Evolutionary conservation across 495 filamentous ascomycete species (phyloP), one percentile per base, ranked within the genome.

Genomic region (Cercophora samala): DNA sequence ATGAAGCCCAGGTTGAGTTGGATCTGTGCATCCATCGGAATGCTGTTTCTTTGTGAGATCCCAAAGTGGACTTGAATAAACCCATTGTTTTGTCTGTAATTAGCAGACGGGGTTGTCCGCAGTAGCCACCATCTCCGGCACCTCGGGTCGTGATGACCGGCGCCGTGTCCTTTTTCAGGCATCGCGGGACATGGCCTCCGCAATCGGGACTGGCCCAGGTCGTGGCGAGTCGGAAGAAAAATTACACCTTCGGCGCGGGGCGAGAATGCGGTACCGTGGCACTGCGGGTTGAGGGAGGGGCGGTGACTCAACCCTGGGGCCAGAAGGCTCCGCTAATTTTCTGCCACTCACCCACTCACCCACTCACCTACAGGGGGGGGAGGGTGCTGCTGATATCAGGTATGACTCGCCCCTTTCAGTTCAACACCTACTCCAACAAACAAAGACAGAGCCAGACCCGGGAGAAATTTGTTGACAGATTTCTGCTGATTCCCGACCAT

Each of bases 261-360:
- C 37, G 37, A 46, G 37, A 46, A 8, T 46, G 37, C 37, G 11
- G 37, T 0, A 46, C 37, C n/a, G n/a, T n/a, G n/a, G 26, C 26
- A 29, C 15, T 46, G 37, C 19, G 53, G n/a, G 53, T 8, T 1
- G 53, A 21, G 53, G 53, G 53, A 56, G 53, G 53, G 53, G 53
- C 53, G 53, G 53, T 56, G 53, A 56, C 53, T 56, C 53, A 56
- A 56, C n/a, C 17, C 6, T n/a, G n/a, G n/a, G n/a, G n/a, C 26
- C 26, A 29, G 37, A 46, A 17, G 15, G 8, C 37, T 46, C 37
- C 37, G 37, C 37, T 46, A 46, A 46, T 46, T 46, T 46, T 46
- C 37, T 46, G 37, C 37, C 37, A 46, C 37, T 29, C n/a, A n/a
- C n/a, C n/a, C n/a, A n/a, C n/a, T n/a, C n/a, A n/a, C n/a, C n/a